Evolutionary conservation across 352 stramenopile genomes (phyloP).

Genomic region (Hyaloperonospora arabidopsidis): DNA sequence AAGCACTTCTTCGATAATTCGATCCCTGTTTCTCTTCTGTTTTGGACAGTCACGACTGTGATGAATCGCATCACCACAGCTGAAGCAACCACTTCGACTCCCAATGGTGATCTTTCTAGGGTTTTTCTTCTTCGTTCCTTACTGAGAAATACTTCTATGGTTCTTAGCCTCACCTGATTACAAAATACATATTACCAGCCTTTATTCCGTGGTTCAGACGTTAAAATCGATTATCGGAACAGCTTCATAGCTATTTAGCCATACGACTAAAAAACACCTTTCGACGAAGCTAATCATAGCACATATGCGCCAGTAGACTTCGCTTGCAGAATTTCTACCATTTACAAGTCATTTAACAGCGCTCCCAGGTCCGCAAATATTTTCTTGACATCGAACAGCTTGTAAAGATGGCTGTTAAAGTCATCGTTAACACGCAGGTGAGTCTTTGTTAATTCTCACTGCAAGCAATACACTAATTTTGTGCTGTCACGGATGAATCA

Average conservation of each 20-base stretch:
- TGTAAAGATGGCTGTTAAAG: neutral
- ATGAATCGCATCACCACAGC: conserved; percentile 1
- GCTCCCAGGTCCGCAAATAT: neutral
- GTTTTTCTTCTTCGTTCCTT: neutral
- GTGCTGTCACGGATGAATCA: too few relatives aligned
- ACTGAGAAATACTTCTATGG: neutral
- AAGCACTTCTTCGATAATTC: neutral
- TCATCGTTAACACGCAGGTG: too few relatives aligned
- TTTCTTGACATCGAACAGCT: neutral
- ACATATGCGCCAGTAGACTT: neutral
- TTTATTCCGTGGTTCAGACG: neutral
- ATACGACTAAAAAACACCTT: conserved; percentile 11
- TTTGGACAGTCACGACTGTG: conserved; percentile 5
- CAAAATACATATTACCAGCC: conserved; percentile 7
- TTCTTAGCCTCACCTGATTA: neutral
- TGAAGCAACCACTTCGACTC: neutral
- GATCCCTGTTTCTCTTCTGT: neutral
- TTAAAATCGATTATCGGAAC: neutral
- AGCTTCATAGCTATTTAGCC: conserved; percentile 2
- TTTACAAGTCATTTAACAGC: neutral
- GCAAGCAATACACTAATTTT: too few relatives aligned
- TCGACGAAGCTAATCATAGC: conserved; percentile 6
- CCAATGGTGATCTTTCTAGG: neutral
- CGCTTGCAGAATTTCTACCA: neutral
- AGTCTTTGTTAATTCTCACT: too few relatives aligned